These are phyloP conservation scores for Ganoderma sp. DNA, from an alignment of 1,284 basidiomycete genomes.

Conservation along the genomic window DNA sequence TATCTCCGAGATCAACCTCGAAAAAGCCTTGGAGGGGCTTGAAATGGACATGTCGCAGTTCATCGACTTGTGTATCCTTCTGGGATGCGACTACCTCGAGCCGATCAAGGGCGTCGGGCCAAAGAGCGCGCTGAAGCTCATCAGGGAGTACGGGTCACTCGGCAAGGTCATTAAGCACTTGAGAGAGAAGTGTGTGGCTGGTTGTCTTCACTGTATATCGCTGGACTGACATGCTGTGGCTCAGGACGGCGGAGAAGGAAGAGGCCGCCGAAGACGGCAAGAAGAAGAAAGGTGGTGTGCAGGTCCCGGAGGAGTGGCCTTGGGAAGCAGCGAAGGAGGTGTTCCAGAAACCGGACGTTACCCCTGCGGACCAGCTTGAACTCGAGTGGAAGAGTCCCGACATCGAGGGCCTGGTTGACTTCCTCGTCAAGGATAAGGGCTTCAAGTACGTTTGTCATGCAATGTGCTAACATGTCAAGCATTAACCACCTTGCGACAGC, in stretches of 20 bases:
- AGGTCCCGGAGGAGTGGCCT: conserved; percentile 93
- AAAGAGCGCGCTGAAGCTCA: conserved; percentile 93
- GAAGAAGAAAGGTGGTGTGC: conserved; percentile 74
- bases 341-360: conserved; percentile 89
- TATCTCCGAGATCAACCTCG: conserved; percentile 91
- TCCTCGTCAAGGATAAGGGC: conserved; percentile 94
- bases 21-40: conserved; percentile 85
- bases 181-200: conserved; percentile 69
- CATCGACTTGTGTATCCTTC: conserved; percentile 94
- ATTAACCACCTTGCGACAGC: conserved; percentile 48
- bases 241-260: conserved; percentile 58
- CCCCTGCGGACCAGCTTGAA: conserved; percentile 88
- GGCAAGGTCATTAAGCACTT: conserved; percentile 83
- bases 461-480: background rate
- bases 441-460: conserved; percentile 74
- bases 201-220: background rate
- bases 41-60: conserved; percentile 97
- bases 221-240: conserved; percentile 1
- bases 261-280: conserved; percentile 53
- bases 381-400: conserved; percentile 96
- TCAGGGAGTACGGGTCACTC: conserved; percentile 87
- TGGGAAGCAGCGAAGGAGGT: conserved; percentile 94
- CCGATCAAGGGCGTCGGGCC: conserved; percentile 96
- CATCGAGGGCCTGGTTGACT: conserved; percentile 92
- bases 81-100: conserved; percentile 98